Base-by-base conservation (phyloP, 495 filamentous ascomycete genomes). In the Penicillium maclennaniae region DNA sequence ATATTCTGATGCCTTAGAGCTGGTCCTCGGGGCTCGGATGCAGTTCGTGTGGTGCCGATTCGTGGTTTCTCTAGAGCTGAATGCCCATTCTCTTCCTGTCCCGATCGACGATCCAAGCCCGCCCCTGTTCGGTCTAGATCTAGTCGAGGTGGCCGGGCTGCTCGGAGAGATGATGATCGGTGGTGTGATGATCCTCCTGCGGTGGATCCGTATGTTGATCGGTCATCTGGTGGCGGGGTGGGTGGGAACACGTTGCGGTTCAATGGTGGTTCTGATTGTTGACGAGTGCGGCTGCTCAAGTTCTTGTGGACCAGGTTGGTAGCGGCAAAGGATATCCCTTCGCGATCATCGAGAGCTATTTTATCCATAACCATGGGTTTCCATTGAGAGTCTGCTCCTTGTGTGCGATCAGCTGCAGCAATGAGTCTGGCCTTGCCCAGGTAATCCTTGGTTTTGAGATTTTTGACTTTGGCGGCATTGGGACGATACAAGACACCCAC, bases 401-500 rank as follows among this genome's bases (percentile, higher is more conserved):
- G 63, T 8, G 53, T 69, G 0, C 83, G 77, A 59, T 96, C 91
- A 15, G 91, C 86, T n/a, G 91, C 87, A 17, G 93, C 93, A n/a
- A 99, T 87, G 39, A 99, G 74, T 41, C 90, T 79, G 16, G 95
- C 90, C 66, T 96, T 97, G 28, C 93, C 93, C 5, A 99, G 82
- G 65, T 99, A 99, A 62, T 97, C 91, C 68, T 96, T 97, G 20
- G 89, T 84, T 73, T 96, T 95, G 57, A 99, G 78, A 61, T 99
- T 99, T 69, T 92, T 95, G 49, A 99, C 93, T 69, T 99, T 99
- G 55, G 95, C 91, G 55, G 91, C 89, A 68, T 96, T 97, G 31
- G 93, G 93, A 43, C 93, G 81, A 73, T 97, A 99, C 41, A 99
- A 76, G 38, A 97, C 85, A 15, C 93, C 93, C 27, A 97, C 91